Evolutionary conservation across 306 rosid species (phyloP).

Genomic region (Ammopiptanthus mongolicus): DNA sequence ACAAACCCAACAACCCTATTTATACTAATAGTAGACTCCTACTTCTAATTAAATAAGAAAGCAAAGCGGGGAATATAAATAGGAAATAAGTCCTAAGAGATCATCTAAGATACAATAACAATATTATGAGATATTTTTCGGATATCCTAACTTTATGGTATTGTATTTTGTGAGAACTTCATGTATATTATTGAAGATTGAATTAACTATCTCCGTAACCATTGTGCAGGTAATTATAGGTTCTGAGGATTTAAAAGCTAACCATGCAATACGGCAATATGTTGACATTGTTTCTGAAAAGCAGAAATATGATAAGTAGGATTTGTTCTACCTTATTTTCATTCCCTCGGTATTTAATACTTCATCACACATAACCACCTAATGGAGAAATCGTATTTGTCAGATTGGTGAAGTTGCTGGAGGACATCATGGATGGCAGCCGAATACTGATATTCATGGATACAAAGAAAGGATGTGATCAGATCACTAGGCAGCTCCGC

Average conservation of each 20-base stretch:
- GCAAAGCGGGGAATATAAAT: no score
- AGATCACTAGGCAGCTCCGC: conserved; percentile 86
- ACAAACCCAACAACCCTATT: neutral
- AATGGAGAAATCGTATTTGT: conserved; percentile 23
- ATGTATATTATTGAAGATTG: neutral
- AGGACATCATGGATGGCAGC: conserved; percentile 98
- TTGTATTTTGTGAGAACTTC: neutral
- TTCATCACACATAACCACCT: conserved; percentile 6
- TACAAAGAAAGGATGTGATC: conserved; percentile 98
- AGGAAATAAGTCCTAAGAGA: neutral
- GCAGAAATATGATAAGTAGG: conserved; percentile 94
- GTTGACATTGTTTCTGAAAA: conserved; percentile 93
- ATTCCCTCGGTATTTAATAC: neutral
- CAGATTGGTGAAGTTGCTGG: conserved; percentile 92
- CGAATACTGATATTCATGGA: conserved; percentile 96
- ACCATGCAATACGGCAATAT: conserved; percentile 82
- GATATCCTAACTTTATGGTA: neutral
- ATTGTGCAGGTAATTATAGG: conserved; percentile 80
- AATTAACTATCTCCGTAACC: conserved; percentile 9
- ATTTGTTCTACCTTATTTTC: conserved; percentile 15
- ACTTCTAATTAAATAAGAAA: neutral
- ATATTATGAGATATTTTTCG: neutral
- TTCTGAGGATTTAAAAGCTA: conserved; percentile 84
- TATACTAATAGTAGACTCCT: neutral
- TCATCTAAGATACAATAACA: neutral